Evolutionary conservation across 371 early-diverging fungal genomes (phyloP).

Genomic region (Mucor racemosus): DNA sequence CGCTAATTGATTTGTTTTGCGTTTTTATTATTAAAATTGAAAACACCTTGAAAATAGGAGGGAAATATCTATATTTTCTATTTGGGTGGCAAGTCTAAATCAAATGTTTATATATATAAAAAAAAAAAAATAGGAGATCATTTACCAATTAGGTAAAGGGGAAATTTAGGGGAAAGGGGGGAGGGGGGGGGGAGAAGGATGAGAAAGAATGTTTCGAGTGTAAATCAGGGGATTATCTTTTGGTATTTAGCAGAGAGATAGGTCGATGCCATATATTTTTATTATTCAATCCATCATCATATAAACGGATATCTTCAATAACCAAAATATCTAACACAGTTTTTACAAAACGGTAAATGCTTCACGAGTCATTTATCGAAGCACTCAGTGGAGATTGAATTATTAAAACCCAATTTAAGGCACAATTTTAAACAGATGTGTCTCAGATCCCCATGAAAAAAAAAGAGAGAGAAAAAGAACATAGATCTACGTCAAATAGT

Average conservation of each 20-base stretch:
- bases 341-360: constrained; percentile 23
- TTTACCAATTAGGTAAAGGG: constrained; percentile 3
- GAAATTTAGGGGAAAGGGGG: constrained; percentile 1
- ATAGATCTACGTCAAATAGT: constrained; percentile 29
- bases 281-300: background rate
- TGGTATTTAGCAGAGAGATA: background rate
- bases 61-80: background rate
- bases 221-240: constrained; percentile 8
- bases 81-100: constrained; percentile 9
- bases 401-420: constrained; percentile 5
- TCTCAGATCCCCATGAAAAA: constrained; percentile 1
- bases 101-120: constrained; percentile 6
- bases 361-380: constrained; percentile 26
- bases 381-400: constrained; percentile 15
- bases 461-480: background rate
- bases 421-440: background rate
- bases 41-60: constrained; percentile 18
- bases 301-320: background rate
- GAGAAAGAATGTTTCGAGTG: constrained; percentile 8
- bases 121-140: constrained; percentile 5
- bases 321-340: background rate
- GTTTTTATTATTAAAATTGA: constrained; percentile 1
- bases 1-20: background rate
- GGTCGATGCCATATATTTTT: background rate
- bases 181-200: background rate